Percentiles rank a stretch among this genome's conserved stretches.
phyloP scores from a whole-genome alignment of 805 yeast genomes.

The Phaffomyces thermotolerans region DNA sequence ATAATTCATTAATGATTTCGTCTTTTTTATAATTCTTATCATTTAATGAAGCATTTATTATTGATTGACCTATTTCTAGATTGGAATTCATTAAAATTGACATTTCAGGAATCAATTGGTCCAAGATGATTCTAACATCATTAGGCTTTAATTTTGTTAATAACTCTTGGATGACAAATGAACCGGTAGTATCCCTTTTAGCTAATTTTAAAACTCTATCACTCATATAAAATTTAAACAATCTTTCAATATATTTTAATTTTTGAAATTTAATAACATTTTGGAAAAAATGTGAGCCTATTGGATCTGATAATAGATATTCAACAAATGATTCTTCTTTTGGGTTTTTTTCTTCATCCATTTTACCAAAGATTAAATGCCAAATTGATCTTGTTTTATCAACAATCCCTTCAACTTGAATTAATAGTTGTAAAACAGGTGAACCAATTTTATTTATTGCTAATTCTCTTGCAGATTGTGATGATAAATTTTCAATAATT shows the following conservation, averaged over 20 bases:
- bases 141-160: constrained; percentile 55
- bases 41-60: constrained; percentile 57
- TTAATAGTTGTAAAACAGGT: constrained; percentile 73
- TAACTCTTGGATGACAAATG: constrained; percentile 67
- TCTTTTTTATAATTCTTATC: constrained; percentile 53
- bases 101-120: constrained; percentile 59
- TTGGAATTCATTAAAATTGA: constrained; percentile 56
- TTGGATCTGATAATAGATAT: constrained; percentile 73
- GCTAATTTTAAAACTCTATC: constrained; percentile 68
- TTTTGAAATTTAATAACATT: constrained; percentile 60
- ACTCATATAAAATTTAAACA: constrained; percentile 65
- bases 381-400: constrained; percentile 68
- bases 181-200: constrained; percentile 78
- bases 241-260: constrained; percentile 58
- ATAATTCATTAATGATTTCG: constrained; percentile 45
- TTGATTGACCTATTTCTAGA: constrained; percentile 58
- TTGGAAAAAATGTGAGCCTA: constrained; percentile 92
- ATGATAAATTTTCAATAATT: constrained; percentile 30
- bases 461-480: constrained; percentile 55
- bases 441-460: constrained; percentile 79
- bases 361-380: constrained; percentile 51
- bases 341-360: constrained; percentile 42
- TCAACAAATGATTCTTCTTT: constrained; percentile 79
- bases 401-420: constrained; percentile 75
- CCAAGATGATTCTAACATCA: constrained; percentile 57